Percentiles rank a stretch among this genome's conserved stretches.
phyloP scores from a whole-genome alignment of 2,329 filamentous ascomycete genomes.

The Aurifilum marmelostoma region DNA sequence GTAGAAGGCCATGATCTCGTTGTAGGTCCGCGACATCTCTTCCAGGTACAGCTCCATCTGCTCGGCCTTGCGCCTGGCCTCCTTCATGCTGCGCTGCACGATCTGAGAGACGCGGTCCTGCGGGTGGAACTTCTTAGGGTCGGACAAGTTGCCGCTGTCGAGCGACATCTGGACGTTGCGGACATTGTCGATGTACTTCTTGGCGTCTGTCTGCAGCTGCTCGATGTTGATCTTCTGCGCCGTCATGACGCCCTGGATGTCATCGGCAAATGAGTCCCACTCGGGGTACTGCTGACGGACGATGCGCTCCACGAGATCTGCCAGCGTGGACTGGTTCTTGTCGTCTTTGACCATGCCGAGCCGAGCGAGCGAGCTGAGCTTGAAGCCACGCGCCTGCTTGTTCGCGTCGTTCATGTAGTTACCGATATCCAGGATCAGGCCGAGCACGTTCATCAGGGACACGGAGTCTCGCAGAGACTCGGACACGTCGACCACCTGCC shows the following conservation, averaged over 20 bases:
- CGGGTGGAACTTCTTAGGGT: conserved; percentile 96
- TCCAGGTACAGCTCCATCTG: conserved; percentile 93
- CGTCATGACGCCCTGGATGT: conserved; percentile 78
- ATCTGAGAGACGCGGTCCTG: conserved; percentile 93
- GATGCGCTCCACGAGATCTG: conserved; percentile 93
- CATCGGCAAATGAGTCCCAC: conserved; percentile 86
- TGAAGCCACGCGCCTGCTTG: conserved; percentile 97
- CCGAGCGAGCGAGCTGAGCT: conserved; percentile 89
- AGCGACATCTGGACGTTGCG: conserved; percentile 90
- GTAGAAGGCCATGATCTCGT: conserved; percentile 96
- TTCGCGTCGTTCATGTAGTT: conserved; percentile 99
- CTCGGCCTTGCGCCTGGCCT: conserved; percentile 91
- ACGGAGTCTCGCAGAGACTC: conserved; percentile 91
- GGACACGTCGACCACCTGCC: conserved; percentile 82
- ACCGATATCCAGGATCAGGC: conserved; percentile 94
- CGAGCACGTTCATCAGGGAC: conserved; percentile 92
- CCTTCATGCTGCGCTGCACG: conserved; percentile 94
- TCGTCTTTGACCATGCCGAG: conserved; percentile 98
- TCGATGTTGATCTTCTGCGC: conserved; percentile 94
- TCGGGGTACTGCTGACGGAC: conserved; percentile 95
- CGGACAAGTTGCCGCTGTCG: conserved; percentile 91
- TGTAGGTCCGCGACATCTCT: conserved; percentile 87
- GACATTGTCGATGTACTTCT: conserved; percentile 92
- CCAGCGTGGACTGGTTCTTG: conserved; percentile 96
- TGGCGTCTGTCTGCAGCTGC: conserved; percentile 83